These are phyloP conservation scores for Parachaetomium inaequale DNA, from an alignment of 495 filamentous ascomycete species.

Conservation along the genomic window DNA sequence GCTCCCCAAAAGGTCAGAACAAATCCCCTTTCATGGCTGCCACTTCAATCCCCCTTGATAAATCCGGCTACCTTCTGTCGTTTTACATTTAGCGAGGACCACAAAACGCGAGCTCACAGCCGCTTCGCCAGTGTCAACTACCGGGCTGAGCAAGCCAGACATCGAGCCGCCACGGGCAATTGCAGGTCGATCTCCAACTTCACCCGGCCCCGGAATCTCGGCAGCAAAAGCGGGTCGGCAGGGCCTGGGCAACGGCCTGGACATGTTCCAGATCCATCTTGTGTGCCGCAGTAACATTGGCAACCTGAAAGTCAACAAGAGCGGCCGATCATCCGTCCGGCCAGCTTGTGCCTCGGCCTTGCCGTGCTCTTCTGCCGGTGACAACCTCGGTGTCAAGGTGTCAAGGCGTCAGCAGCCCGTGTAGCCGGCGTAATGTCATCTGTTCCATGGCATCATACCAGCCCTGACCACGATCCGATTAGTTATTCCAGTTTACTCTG, in stretches of 20 bases:
- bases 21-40: too few relatives aligned
- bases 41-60: too few relatives aligned
- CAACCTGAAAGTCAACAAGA: too few relatives aligned
- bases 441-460: background rate
- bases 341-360: background rate
- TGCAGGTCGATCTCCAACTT: background rate
- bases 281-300: background rate
- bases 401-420: too few relatives aligned
- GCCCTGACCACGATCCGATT: background rate
- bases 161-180: background rate
- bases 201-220: constrained; percentile 9
- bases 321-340: background rate
- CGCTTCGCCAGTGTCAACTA: background rate
- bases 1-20: too few relatives aligned
- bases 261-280: constrained; percentile 1
- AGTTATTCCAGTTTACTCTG: background rate
- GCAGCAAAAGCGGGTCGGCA: constrained; percentile 10
- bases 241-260: background rate
- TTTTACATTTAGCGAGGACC: too few relatives aligned
- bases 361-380: background rate
- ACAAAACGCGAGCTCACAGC: too few relatives aligned
- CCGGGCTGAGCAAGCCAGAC: background rate
- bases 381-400: background rate
- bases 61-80: too few relatives aligned
- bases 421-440: background rate